Conservation (phyloP, 768 basidiomycete genomes). For the Podaxis sp. region DNA sequence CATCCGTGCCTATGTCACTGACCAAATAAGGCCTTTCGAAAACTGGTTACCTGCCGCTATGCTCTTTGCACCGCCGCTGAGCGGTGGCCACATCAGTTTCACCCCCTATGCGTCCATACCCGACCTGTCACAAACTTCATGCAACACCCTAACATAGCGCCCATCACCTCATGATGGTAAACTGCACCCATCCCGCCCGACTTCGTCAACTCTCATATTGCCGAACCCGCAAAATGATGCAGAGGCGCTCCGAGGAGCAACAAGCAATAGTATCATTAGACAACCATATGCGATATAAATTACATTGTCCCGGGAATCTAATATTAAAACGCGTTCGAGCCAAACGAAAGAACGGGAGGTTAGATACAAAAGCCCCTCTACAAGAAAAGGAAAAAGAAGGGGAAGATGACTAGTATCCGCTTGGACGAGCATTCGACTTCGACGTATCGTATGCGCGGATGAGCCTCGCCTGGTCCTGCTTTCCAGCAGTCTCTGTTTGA, state of each 20-base stretch:
- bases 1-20: not conserved
- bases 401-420: conserved; percentile 58
- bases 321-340: not conserved
- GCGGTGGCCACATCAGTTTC: not conserved
- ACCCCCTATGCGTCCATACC: not conserved
- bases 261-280: conserved; percentile 10
- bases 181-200: not conserved
- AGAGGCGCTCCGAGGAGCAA: not conserved
- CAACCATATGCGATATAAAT: conserved; percentile 27
- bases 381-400: conserved; percentile 6
- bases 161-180: not conserved
- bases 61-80: not conserved
- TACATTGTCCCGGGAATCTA: conserved; percentile 34
- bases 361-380: conserved; percentile 7
- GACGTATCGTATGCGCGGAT: conserved; percentile 90
- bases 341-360: not conserved
- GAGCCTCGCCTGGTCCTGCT: conserved; percentile 84
- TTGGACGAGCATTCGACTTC: conserved; percentile 66
- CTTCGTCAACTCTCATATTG: not conserved
- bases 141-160: not conserved
- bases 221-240: not conserved
- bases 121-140: not conserved
- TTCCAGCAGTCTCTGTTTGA: conserved; percentile 85
- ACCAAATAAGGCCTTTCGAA: no score
- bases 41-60: no score